Percentiles rank a stretch among this genome's conserved stretches.
Conservation (phyloP, 495 filamentous ascomycete genomes). For the Aspergillus heteromorphus region DNA sequence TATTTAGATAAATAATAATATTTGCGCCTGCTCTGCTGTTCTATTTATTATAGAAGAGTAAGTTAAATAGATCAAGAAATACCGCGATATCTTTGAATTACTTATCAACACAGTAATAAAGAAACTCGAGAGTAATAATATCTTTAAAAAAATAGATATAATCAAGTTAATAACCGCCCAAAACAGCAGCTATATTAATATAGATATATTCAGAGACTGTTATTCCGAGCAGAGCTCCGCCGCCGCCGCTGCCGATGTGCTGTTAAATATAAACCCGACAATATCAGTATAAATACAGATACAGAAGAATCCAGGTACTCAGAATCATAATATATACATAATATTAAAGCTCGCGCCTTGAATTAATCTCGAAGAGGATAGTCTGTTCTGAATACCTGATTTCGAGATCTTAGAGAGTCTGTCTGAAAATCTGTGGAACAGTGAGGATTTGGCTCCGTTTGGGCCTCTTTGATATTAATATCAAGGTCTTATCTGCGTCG, state of each 20-base stretch:
- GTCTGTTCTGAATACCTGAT: slow-evolving; percentile 44
- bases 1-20: slow-evolving; percentile 48
- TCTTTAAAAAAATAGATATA: slow-evolving; percentile 34
- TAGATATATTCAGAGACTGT: background rate
- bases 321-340: slow-evolving; percentile 38
- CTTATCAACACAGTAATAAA: slow-evolving; percentile 52
- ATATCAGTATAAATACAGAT: background rate
- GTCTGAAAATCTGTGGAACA: slow-evolving; percentile 32
- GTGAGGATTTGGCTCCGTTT: slow-evolving; percentile 29
- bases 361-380: slow-evolving; percentile 39
- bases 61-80: slow-evolving; percentile 47
- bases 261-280: no score
- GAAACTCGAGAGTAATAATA: slow-evolving; percentile 40
- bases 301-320: slow-evolving; percentile 9
- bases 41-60: slow-evolving; percentile 52
- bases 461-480: slow-evolving; percentile 25
- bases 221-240: background rate
- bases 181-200: slow-evolving; percentile 14
- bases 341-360: slow-evolving; percentile 42
- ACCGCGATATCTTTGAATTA: slow-evolving; percentile 49
- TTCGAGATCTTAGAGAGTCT: slow-evolving; percentile 41
- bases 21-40: slow-evolving; percentile 49
- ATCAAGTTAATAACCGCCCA: slow-evolving; percentile 41
- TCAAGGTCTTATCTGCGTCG: background rate
- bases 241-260: background rate